These are phyloP conservation scores for Boletus pseudo-olivaceus DNA, from an alignment of 768 basidiomycete genomes.

Conservation along the genomic window DNA sequence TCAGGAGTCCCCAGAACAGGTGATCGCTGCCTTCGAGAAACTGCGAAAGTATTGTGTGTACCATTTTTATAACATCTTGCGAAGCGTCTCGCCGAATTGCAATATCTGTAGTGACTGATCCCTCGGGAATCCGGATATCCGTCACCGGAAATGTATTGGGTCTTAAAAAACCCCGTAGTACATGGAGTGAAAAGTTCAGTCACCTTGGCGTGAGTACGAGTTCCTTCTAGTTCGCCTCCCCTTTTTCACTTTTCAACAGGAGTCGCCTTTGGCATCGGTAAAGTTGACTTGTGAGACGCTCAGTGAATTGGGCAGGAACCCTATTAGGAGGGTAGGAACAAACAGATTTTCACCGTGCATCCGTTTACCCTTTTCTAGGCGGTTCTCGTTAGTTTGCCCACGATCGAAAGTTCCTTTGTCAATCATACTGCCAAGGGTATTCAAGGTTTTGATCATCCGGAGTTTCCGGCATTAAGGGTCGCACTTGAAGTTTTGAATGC, in stretches of 20 bases:
- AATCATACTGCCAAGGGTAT: conserved; percentile 76
- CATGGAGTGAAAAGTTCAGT: conserved; percentile 71
- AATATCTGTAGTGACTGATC: conserved; percentile 63
- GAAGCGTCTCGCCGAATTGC: background rate
- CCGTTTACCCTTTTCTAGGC: conserved; percentile 45
- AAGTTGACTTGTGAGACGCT: conserved; percentile 66
- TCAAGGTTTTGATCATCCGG: conserved; percentile 74
- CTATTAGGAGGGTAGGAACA: conserved; percentile 58
- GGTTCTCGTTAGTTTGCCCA: conserved; percentile 82
- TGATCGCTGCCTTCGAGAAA: conserved; percentile 71
- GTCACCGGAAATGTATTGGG: conserved; percentile 83
- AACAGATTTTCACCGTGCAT: background rate
- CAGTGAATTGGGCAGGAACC: conserved; percentile 69
- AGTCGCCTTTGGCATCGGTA: conserved; percentile 58
- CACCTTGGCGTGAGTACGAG: conserved; percentile 52
- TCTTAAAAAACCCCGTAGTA: conserved; percentile 65
- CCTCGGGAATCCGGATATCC: conserved; percentile 81
- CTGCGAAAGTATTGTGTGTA: conserved; percentile 65
- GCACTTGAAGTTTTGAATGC: conserved; percentile 87
- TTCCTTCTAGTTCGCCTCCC: background rate
- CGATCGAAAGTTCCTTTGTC: conserved; percentile 91
- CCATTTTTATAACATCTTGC: background rate
- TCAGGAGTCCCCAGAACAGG: conserved; percentile 66
- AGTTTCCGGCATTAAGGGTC: conserved; percentile 82
- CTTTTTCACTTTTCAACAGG: conserved; percentile 32